Evolutionary conservation across 208 protist species (phyloP), one percentile per base, ranked within the genome.

Genomic region (Naegleria gruberi): DNA sequence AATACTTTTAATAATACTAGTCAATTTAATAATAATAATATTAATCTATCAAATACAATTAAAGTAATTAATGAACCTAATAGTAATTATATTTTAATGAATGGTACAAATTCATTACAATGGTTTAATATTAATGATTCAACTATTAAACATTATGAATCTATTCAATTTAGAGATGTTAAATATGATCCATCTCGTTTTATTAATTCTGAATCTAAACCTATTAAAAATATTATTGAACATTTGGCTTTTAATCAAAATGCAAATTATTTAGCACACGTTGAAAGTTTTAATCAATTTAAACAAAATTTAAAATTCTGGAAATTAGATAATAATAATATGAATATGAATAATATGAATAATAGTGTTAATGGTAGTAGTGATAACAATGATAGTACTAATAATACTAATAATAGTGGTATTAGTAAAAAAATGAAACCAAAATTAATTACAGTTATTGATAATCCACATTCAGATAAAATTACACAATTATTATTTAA

Each of bases 301-400:
- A 77, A 77, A 77, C 65, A 77, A 77, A 37, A 77, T 77, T 77
- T 77, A 77, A 77, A 77, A 37, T 37, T 77, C 30, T 77, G 65
- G 65, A 30, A 65, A 65, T 65, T 10, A 30, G 15, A 5, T 55
- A 55, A 55, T 55, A 55, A 5, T 55, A 15, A 5, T 55, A 55
- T 19, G 5, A 55, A 5, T 55, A 55, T 15, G 5, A 55, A 5
- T 55, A 55, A 55, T 55, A 55, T 15, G 5, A 55, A 15, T 55
- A 55, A 5, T 55, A 55, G 8, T 55, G 46, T 55, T 55, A 55
- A 55, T 55, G 15, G 8, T 55, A 55, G 46, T 55, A 55, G 8
- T 55, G 46, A 55, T 55, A 55, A 5, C 15, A 5, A 55, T 55
- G 15, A 5, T 55, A 55, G 46, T 15, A 55, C 46, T 5, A 55